These are phyloP conservation scores for Lasiodiplodia gonubiensis DNA, from an alignment of 2,329 filamentous ascomycete species.

Conservation along the genomic window DNA sequence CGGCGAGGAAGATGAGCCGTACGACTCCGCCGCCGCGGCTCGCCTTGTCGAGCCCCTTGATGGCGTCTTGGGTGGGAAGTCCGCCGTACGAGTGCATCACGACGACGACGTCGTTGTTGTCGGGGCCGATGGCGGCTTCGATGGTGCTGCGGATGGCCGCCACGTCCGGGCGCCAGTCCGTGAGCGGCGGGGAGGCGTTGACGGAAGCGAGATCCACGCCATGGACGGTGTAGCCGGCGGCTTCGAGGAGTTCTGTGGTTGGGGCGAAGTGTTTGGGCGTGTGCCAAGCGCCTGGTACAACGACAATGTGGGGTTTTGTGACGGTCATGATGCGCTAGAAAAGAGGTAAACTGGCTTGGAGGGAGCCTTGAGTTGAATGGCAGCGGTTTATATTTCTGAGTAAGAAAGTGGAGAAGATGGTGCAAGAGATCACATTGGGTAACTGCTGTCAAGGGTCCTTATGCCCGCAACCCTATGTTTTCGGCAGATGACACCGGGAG, in stretches of 20 bases:
- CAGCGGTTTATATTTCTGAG: too few relatives aligned
- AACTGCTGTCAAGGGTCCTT: too few relatives aligned
- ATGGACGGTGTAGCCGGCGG: conserved; percentile 39
- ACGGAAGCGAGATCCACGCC: conserved; percentile 39
- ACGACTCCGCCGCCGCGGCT: conserved; percentile 14
- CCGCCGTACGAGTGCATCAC: conserved; percentile 55
- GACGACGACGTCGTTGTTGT: conserved; percentile 50
- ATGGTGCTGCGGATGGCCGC: conserved; percentile 42
- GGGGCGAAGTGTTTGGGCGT: conserved; percentile 37
- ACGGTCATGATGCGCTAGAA: not conserved
- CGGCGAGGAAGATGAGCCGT: conserved; percentile 20
- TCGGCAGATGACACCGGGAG: too few relatives aligned
- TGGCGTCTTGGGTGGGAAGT: conserved; percentile 45
- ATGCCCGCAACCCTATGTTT: too few relatives aligned
- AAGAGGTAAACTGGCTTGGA: not conserved
- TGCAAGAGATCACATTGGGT: too few relatives aligned
- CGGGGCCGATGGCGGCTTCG: conserved; percentile 38
- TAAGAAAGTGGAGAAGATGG: not conserved
- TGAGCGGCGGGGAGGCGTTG: conserved; percentile 35
- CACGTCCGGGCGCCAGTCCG: conserved; percentile 43
- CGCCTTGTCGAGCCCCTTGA: not conserved
- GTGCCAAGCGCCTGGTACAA: conserved; percentile 49
- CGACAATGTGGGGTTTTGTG: conserved; percentile 43
- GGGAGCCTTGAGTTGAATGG: too few relatives aligned
- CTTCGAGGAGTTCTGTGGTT: conserved; percentile 39